Percentiles rank a stretch among this genome's conserved stretches.
Evolutionary conservation across 176 grass and related monocot genomes (phyloP).

Genomic region (Avena atlantica): DNA sequence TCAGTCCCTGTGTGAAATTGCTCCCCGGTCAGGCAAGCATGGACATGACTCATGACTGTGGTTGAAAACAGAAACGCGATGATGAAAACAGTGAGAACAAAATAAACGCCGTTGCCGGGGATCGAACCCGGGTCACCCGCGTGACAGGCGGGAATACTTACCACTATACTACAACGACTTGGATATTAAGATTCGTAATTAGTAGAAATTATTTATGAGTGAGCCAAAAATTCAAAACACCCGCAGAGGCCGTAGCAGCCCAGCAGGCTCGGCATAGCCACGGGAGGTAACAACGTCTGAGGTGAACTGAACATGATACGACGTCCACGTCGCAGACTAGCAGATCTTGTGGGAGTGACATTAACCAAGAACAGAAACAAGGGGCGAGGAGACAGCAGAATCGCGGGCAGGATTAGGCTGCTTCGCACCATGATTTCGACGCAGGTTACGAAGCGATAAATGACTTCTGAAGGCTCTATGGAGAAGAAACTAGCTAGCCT

Average conservation of each 20-base stretch:
- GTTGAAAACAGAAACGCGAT: too few relatives aligned
- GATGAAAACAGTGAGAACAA: too few relatives aligned
- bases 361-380: background rate
- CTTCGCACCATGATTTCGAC: background rate
- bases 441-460: background rate
- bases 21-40: too few relatives aligned
- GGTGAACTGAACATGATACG: background rate
- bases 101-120: slow-evolving; percentile 74
- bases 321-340: background rate
- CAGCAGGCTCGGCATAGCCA: too few relatives aligned
- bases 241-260: too few relatives aligned
- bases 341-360: slow-evolving; percentile 13
- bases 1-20: too few relatives aligned
- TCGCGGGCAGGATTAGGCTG: slow-evolving; percentile 26
- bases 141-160: slow-evolving; percentile 72
- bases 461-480: too few relatives aligned
- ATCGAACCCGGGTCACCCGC: slow-evolving; percentile 95
- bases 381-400: slow-evolving; percentile 10
- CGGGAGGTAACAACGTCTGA: too few relatives aligned
- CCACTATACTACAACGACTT: slow-evolving; percentile 17
- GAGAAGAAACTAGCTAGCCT: background rate
- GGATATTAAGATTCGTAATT: too few relatives aligned
- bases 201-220: too few relatives aligned
- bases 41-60: too few relatives aligned
- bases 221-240: too few relatives aligned